phyloP scores from a whole-genome alignment of 2,329 filamentous ascomycete genomes.

The Aureobasidium sp. region DNA sequence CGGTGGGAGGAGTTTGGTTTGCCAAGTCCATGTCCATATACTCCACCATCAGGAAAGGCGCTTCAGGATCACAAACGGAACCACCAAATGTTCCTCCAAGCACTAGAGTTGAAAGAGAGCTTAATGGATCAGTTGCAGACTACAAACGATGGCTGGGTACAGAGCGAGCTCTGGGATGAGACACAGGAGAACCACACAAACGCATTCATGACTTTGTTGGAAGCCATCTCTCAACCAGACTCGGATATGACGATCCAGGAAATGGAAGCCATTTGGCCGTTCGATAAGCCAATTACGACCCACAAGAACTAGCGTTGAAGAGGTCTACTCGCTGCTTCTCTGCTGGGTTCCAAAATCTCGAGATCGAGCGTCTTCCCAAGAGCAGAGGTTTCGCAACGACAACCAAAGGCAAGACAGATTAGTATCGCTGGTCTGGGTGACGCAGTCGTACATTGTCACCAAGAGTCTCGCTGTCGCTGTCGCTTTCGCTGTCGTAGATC shows the following conservation, averaged over 20 bases:
- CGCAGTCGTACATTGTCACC: no score
- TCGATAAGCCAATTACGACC: slow-evolving; percentile 10
- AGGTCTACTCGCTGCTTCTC: no score
- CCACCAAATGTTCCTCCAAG: neutral
- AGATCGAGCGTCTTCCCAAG: neutral
- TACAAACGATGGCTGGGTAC: slow-evolving; percentile 4
- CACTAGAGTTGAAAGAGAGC: slow-evolving; percentile 5
- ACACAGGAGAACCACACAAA: slow-evolving; percentile 3
- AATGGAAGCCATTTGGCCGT: slow-evolving; percentile 13
- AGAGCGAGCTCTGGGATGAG: slow-evolving; percentile 10
- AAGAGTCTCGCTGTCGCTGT: no score
- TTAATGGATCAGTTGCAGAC: slow-evolving; percentile 8
- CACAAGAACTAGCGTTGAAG: slow-evolving; percentile 5
- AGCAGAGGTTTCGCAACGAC: no score
- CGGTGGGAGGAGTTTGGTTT: slow-evolving; percentile 7
- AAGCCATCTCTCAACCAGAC: slow-evolving; percentile 8
- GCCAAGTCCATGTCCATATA: slow-evolving; percentile 7
- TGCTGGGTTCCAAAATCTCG: no score
- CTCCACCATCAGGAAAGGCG: slow-evolving; percentile 5
- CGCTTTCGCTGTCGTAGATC: no score
- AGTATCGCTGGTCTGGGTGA: no score
- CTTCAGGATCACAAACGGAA: slow-evolving; percentile 1
- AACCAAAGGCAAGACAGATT: no score
- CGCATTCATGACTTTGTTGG: slow-evolving; percentile 5
- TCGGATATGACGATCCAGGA: slow-evolving; percentile 10